Evolutionary conservation across 495 filamentous ascomycete genomes (phyloP), one percentile per base, ranked within the genome.

Genomic region (Neohortaea acidophila): DNA sequence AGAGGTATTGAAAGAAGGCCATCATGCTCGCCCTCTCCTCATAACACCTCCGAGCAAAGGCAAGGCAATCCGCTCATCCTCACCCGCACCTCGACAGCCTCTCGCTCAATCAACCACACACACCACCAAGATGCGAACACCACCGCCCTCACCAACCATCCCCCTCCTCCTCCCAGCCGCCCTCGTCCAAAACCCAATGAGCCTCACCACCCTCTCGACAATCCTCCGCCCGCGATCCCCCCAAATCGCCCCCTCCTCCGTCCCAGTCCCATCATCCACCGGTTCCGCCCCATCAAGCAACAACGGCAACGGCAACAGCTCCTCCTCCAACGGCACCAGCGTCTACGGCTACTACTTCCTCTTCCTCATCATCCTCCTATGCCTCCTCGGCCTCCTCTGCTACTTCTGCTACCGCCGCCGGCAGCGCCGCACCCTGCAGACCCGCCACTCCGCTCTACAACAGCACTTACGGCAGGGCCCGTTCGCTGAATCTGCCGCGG

Each of bases 341-440:
- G 35, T 56, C 1, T 47, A 59, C 34, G 59, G 60, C 45, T 60
- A 58, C 42, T 62, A 61, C 43, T 63, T 64, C 54, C 39, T 59
- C 36, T 58, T 64, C 41, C 47, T 63, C 23, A 55, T 53, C 36
- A 15, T 58, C 23, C 36, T 59, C 38, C 39, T 55, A 21, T 18
- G 51, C 29, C 21, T 59, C 4, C 28, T 57, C 14, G 47, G 35
- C 21, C 14, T 58, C 1, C 34, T 25, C 18, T 23, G 55, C 21
- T 60, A 39, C 24, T 29, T 52, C 27, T 12, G 61, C 15, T 55
- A 49, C 24, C 43, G 47, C 13, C 44, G 54, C 9, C 44, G 48
- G 39, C 49, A 48, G 45, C 43, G 19, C 41, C 29, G 2, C 28
- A 39, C 15, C 48, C 45, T 4, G n/a, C n/a, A n/a, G 18, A 48